A percentile compares a stretch with the other conserved stretches of the same genome.
These are phyloP conservation scores for Plasmodium billcollinsi DNA, from an alignment of 169 alveolate species.

Conservation along the genomic window DNA sequence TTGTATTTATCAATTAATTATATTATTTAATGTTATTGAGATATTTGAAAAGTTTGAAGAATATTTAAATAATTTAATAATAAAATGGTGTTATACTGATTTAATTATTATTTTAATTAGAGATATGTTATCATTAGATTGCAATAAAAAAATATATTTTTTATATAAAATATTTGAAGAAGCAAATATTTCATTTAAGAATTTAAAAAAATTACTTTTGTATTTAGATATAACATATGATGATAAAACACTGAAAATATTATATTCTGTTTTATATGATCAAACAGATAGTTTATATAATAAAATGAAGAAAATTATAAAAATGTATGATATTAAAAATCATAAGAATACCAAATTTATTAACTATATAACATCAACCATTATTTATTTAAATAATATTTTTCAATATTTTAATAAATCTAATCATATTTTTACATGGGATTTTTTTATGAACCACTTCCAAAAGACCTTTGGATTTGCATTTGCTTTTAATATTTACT, in stretches of 20 bases:
- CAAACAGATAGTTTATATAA: background rate
- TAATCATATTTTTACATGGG: constrained; percentile 35
- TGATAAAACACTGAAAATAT: constrained; percentile 14
- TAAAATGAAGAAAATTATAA: constrained; percentile 28
- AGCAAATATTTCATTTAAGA: constrained; percentile 16
- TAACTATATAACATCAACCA: constrained; percentile 12
- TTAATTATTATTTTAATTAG: constrained; percentile 18
- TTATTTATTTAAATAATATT: constrained; percentile 35
- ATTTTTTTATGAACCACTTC: constrained; percentile 39
- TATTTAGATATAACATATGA: constrained; percentile 34
- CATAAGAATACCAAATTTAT: constrained; percentile 34
- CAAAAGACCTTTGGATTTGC: constrained; percentile 24
- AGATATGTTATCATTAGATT: constrained; percentile 23
- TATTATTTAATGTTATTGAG: constrained; percentile 23
- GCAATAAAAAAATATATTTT: constrained; percentile 7
- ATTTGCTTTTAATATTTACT: constrained; percentile 28
- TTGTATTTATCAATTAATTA: constrained; percentile 60
- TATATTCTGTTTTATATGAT: constrained; percentile 9
- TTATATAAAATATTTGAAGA: constrained; percentile 9
- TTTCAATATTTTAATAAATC: constrained; percentile 52
- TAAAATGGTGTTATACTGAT: constrained; percentile 36
- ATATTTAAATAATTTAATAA: constrained; percentile 22
- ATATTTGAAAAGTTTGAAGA: constrained; percentile 22
- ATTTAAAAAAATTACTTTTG: constrained; percentile 28
- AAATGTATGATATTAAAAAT: constrained; percentile 37